phyloP scores from a whole-genome alignment of 106 monocot species.

The Apostasia ramifera region DNA sequence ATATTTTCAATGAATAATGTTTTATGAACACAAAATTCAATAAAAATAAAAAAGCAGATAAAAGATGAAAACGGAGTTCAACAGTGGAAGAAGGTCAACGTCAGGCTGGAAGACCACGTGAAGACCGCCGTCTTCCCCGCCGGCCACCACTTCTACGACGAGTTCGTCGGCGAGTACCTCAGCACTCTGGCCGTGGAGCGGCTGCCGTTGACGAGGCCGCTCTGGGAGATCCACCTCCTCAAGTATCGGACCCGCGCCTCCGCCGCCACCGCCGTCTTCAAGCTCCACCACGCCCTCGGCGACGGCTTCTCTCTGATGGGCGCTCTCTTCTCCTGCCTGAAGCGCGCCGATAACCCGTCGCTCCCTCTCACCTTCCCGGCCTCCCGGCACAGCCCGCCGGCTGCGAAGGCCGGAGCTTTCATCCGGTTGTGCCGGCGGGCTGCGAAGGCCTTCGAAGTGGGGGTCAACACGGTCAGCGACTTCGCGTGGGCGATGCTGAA shows the following conservation, averaged over 20 bases:
- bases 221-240: conserved; percentile 64
- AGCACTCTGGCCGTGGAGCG: conserved; percentile 24
- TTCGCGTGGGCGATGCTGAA: conserved; percentile 56
- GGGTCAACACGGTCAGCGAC: conserved; percentile 37
- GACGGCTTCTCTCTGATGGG: conserved; percentile 78
- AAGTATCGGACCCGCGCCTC: conserved; percentile 52
- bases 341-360: conserved; percentile 55
- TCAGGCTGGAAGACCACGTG: conserved; percentile 56
- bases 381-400: not conserved
- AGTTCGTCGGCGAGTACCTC: conserved; percentile 41
- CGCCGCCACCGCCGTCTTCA: conserved; percentile 48
- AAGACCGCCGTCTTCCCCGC: conserved; percentile 41
- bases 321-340: conserved; percentile 50
- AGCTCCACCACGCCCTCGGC: conserved; percentile 71
- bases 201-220: conserved; percentile 30
- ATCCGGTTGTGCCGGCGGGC: not conserved
- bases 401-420: not conserved
- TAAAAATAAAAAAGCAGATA: conserved; percentile 20
- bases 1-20: too few species aligned
- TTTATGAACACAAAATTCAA: too few species aligned
- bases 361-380: conserved; percentile 64
- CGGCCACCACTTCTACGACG: conserved; percentile 38
- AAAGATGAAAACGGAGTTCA: conserved; percentile 41
- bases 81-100: conserved; percentile 46
- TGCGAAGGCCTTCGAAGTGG: conserved; percentile 6